Base-by-base conservation (phyloP, 257 asterid species). In the Solanum chaucha region DNA sequence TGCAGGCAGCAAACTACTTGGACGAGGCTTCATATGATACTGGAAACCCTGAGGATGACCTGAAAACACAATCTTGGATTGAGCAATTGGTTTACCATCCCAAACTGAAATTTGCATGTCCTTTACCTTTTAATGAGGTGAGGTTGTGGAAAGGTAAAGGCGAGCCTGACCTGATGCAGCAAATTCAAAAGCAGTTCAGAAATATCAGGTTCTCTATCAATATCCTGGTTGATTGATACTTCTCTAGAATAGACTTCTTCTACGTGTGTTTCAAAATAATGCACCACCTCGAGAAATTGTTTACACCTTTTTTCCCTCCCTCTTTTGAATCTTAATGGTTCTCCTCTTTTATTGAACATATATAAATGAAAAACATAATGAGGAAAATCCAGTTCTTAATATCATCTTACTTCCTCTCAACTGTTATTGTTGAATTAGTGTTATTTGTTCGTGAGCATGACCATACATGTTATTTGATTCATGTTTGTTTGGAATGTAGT, bases 81-180 rank as follows among this genome's bases (percentile, higher is more conserved):
- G 89, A 90, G 77, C 93, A 89, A 90, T 83, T 94, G 87, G 91
- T 93, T 85, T 61, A 88, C 58, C 88, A 93, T 86, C 88, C 77
- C 73, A 85, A 91, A 87, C 90, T 92, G 82, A 93, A 82, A 84
- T 88, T 91, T 78, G 93, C 98, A 15, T 93, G 96, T 85, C 94
- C 95, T 1, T 84, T 91, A 88, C 98, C 96, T 85, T 94, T 94
- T 71, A 94, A 93, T 77, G 98, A 93, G 89, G 96, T 94, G 64
- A 89, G 90, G 87, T n/a, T 93, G 83, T 94, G 98, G 96, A 90
- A 93, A 92, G 95, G 98, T 40, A 92, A 92, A 90, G 90, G 92
- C 87, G 95, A 94, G 81, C 94, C 95, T 30, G 93, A 92, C 81
- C 87, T 94, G 87, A 89, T 91, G 89, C 93, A 92, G 86, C 92